Base-by-base conservation (phyloP, 371 early-diverging fungal species). In the Aphelidium insulamus region DNA sequence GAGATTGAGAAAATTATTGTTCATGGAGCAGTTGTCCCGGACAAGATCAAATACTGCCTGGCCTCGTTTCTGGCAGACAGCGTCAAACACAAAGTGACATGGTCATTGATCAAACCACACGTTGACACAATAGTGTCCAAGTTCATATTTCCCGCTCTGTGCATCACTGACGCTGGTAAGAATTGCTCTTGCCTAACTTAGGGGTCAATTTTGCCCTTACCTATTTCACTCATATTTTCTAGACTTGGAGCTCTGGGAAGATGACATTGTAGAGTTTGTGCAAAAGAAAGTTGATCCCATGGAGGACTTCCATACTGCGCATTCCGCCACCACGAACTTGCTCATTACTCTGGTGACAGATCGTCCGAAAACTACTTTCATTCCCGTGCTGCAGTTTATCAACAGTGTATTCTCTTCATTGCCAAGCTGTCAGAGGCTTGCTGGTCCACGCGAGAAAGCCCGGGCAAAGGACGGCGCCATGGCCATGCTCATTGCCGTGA, bases 231-330 rank as follows among this genome's bases (percentile, higher is more conserved):
- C n/a, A n/a, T n/a, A n/a, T n/a, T n/a, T n/a, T n/a, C n/a, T n/a
- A 25, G 94, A 92, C 42, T 62, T 70, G 40, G 66, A 76, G 44
- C 57, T 82, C n/a, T 88, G 88, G 90, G 62, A 64, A 19, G 77
- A 80, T 9, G 82, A 90, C 44, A 77, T 83, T 2, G 68, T 77
- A 11, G 91, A 92, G 49, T 92, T 71, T 41, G 69, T 90, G n/a
- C 75, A 79, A 39, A 71, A 74, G 46, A 73, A 73, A 42, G 57
- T 73, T 31, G 74, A 79, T 36, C 72, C 74, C 15, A 39, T 79
- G 14, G 80, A 80, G 40, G 83, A 82, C 38, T 70, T 71, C 40
- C 54, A 62, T 30, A 74, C 74, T 15, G 68, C 80, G 11, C 51
- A 55, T 12, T 45, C 57, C 3, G 72, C 77, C 10, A 75, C 74